These are phyloP conservation scores for Priceomyces medius DNA, from an alignment of 805 yeast species.

Conservation along the genomic window DNA sequence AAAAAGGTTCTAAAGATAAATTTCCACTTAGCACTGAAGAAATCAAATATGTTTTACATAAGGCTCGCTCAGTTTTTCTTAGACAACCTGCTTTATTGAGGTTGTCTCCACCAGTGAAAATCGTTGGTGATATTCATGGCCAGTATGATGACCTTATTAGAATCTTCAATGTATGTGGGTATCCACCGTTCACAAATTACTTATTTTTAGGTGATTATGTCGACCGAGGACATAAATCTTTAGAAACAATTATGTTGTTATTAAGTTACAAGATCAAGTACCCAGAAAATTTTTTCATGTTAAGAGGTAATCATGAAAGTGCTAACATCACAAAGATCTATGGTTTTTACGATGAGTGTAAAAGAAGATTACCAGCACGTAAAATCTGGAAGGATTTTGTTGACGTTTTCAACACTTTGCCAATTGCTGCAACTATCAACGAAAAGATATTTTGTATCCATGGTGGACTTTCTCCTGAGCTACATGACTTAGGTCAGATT, in stretches of 20 bases:
- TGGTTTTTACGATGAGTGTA: slow-evolving; percentile 63
- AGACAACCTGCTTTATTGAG: slow-evolving; percentile 64
- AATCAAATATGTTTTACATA: slow-evolving; percentile 55
- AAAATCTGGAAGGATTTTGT: slow-evolving; percentile 53
- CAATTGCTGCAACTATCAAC: slow-evolving; percentile 61
- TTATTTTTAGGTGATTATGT: slow-evolving; percentile 60
- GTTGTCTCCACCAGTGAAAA: slow-evolving; percentile 74
- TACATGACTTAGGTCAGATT: slow-evolving; percentile 63
- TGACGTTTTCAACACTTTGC: slow-evolving; percentile 58
- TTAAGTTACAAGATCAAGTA: slow-evolving; percentile 55
- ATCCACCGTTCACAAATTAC: slow-evolving; percentile 57
- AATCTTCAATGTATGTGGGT: slow-evolving; percentile 58
- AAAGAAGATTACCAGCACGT: slow-evolving; percentile 45
- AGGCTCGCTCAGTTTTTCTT: slow-evolving; percentile 53
- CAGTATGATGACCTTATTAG: slow-evolving; percentile 55
- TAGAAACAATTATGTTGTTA: slow-evolving; percentile 53
- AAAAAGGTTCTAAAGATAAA: slow-evolving; percentile 35
- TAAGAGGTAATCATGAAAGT: slow-evolving; percentile 59
- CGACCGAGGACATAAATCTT: slow-evolving; percentile 57
- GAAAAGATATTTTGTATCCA: slow-evolving; percentile 60
- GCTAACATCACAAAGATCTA: slow-evolving; percentile 60
- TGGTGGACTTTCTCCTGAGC: slow-evolving; percentile 76
- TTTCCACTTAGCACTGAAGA: slow-evolving; percentile 54
- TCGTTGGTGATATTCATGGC: slow-evolving; percentile 83
- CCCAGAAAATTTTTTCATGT: slow-evolving; percentile 60